Evolutionary conservation across 176 grass and related monocot species (phyloP).

Genomic region (Avena atlantica): DNA sequence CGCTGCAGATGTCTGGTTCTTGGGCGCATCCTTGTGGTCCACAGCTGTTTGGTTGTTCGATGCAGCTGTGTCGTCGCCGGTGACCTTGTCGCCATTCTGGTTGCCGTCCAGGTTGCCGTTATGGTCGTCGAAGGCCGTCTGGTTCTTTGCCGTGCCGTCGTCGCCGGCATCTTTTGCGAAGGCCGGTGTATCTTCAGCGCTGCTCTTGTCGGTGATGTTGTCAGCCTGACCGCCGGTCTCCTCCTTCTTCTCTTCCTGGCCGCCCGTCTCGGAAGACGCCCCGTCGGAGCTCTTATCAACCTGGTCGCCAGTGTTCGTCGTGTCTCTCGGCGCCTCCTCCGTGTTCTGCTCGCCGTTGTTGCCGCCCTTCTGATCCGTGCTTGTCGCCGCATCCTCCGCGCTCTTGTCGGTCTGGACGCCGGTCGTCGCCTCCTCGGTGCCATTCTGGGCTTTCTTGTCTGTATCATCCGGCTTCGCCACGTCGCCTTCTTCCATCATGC

Average conservation of each 20-base stretch:
- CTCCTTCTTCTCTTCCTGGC: constrained; percentile 3
- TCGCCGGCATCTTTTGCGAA: constrained; percentile 1
- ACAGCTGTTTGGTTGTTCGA: constrained; percentile 6
- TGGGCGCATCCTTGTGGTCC: constrained; percentile 20
- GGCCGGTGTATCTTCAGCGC: constrained; percentile 27
- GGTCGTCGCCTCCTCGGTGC: neutral
- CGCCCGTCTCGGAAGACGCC: neutral
- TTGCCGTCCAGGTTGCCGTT: constrained; percentile 31
- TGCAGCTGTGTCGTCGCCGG: constrained; percentile 25
- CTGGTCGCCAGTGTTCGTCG: constrained; percentile 1
- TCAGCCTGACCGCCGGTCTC: neutral
- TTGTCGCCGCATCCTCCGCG: constrained; percentile 34
- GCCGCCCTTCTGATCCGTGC: constrained; percentile 24
- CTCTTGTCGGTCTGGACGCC: neutral
- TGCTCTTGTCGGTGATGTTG: neutral
- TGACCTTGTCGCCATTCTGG: constrained; percentile 20
- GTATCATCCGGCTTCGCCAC: constrained; percentile 56
- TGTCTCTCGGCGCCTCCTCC: constrained; percentile 4
- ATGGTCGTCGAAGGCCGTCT: constrained; percentile 41
- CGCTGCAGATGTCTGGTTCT: neutral
- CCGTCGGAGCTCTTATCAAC: constrained; percentile 5
- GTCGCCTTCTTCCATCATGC: constrained; percentile 69
- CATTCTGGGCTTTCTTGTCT: constrained; percentile 47
- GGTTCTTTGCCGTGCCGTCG: constrained; percentile 23
- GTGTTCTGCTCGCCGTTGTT: neutral